These are phyloP conservation scores for Asclepias syriaca DNA, from an alignment of 257 asterid species.

Conservation along the genomic window DNA sequence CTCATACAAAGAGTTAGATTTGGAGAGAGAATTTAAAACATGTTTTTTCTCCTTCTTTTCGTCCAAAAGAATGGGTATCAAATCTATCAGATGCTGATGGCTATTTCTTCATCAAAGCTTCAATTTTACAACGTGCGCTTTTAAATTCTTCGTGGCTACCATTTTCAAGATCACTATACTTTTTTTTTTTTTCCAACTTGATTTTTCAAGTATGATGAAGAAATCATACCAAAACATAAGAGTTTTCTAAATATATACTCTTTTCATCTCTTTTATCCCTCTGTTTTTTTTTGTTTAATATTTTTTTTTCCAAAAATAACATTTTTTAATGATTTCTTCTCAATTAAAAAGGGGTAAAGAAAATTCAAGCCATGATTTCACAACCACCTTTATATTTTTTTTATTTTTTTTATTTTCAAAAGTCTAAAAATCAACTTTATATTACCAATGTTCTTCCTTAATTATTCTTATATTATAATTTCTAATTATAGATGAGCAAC, in stretches of 20 bases:
- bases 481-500: neutral
- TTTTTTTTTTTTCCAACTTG: neutral
- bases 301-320: neutral
- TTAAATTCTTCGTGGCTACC: constrained; percentile 1
- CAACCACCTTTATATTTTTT: neutral
- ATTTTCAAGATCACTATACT: constrained; percentile 4
- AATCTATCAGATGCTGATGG: constrained; percentile 2
- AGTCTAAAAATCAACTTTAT: neutral
- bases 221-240: neutral
- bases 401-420: neutral
- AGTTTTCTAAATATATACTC: neutral
- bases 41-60: neutral
- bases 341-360: too few species aligned
- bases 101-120: neutral
- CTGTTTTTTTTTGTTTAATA: neutral
- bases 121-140: constrained; percentile 1
- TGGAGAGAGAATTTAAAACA: constrained; percentile 21
- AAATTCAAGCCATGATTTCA: neutral
- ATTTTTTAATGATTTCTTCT: neutral
- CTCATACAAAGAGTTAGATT: constrained; percentile 20
- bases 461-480: neutral
- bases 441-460: neutral
- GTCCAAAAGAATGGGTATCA: neutral
- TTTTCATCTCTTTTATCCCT: neutral
- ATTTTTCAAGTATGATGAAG: neutral